These are phyloP conservation scores for Coemansia sp. DNA, from an alignment of 192 early-diverging fungal species.

Conservation along the genomic window DNA sequence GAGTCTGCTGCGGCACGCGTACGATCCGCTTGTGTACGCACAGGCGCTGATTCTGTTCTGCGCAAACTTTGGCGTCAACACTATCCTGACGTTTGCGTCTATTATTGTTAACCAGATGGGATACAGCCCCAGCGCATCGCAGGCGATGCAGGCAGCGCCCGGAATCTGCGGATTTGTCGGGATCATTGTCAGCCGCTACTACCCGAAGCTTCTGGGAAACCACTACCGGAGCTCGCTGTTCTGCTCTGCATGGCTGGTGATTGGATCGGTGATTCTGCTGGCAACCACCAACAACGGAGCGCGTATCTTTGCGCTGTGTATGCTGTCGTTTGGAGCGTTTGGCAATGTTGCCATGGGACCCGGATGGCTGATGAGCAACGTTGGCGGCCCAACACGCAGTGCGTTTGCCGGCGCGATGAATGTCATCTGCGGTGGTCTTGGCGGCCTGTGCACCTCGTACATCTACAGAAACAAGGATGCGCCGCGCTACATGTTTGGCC, in stretches of 20 bases:
- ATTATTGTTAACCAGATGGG: constrained; percentile 49
- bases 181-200: constrained; percentile 30
- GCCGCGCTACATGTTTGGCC: constrained; percentile 45
- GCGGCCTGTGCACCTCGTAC: constrained; percentile 46
- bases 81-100: constrained; percentile 43
- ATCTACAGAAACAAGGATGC: constrained; percentile 49
- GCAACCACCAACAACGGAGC: constrained; percentile 42
- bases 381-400: constrained; percentile 41
- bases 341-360: constrained; percentile 48
- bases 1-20: constrained; percentile 15
- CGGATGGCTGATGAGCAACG: constrained; percentile 51
- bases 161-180: constrained; percentile 49
- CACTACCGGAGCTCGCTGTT: constrained; percentile 41
- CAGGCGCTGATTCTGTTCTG: constrained; percentile 42
- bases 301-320: constrained; percentile 44
- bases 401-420: constrained; percentile 43
- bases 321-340: constrained; percentile 45
- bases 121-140: constrained; percentile 29
- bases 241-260: constrained; percentile 33
- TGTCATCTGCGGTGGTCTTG: constrained; percentile 40
- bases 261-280: constrained; percentile 32
- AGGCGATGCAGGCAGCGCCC: constrained; percentile 46
- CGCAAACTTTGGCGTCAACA: constrained; percentile 50
- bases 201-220: constrained; percentile 30
- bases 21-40: constrained; percentile 37